Percentiles rank a stretch among this genome's conserved stretches.
Evolutionary conservation across 2,329 filamentous ascomycete genomes (phyloP).

Genomic region (Colletotrichum sp.): DNA sequence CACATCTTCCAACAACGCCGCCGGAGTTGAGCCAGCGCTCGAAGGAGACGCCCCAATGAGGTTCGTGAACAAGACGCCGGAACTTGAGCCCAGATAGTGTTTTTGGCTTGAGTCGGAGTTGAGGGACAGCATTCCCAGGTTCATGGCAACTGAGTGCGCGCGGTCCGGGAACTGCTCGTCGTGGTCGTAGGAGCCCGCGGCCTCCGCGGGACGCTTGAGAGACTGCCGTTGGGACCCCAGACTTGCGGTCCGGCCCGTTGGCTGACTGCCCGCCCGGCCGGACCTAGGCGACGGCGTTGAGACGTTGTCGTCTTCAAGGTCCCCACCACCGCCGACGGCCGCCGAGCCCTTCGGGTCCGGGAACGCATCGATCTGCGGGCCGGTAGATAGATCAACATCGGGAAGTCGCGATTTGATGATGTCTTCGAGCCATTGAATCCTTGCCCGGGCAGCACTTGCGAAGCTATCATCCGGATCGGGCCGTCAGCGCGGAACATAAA

Average conservation of each 20-base stretch:
- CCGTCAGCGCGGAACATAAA: neutral
- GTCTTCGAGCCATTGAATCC: constrained; percentile 38
- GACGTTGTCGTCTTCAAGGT: constrained; percentile 6
- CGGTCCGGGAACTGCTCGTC: constrained; percentile 57
- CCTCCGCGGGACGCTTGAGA: constrained; percentile 2
- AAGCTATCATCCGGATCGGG: constrained; percentile 17
- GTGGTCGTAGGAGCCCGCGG: constrained; percentile 44
- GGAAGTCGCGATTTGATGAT: constrained; percentile 31
- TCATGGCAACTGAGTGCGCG: constrained; percentile 36
- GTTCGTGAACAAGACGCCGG: constrained; percentile 37
- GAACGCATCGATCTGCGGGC: constrained; percentile 29
- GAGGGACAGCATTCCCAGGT: constrained; percentile 40
- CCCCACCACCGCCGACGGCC: neutral
- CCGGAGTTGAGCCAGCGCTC: neutral
- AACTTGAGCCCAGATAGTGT: constrained; percentile 42
- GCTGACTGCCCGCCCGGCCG: neutral
- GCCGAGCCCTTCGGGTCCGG: constrained; percentile 18
- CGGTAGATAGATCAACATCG: constrained; percentile 32
- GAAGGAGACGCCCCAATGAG: constrained; percentile 26
- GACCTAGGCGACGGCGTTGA: neutral
- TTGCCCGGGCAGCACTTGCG: constrained; percentile 27
- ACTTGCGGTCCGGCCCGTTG: neutral
- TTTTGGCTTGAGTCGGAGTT: constrained; percentile 40
- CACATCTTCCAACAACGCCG: constrained; percentile 6
- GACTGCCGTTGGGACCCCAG: neutral